Evolutionary conservation across 352 stramenopile species (phyloP).

Genomic region (Pythium coloratum): DNA sequence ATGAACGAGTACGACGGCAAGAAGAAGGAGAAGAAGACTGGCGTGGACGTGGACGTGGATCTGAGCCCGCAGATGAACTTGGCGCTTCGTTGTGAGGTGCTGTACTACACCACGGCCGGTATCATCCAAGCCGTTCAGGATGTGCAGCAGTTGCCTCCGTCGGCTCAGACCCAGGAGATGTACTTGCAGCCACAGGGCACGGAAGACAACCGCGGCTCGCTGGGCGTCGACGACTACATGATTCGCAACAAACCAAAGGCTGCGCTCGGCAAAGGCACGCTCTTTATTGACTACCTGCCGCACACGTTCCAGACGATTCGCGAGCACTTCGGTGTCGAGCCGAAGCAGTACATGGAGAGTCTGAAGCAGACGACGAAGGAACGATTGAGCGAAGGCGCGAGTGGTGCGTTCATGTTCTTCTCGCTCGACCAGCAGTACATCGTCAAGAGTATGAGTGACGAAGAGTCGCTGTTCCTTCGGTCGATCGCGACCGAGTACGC

Average conservation of each 20-base stretch:
- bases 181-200: constrained; percentile 78
- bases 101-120: constrained; percentile 87
- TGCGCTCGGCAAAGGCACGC: constrained; percentile 69
- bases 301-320: constrained; percentile 87
- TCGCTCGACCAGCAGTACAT: constrained; percentile 87
- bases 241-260: constrained; percentile 76
- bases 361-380: constrained; percentile 85
- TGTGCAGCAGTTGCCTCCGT: constrained; percentile 62
- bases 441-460: constrained; percentile 90
- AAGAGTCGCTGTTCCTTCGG: constrained; percentile 79
- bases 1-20: constrained; percentile 83
- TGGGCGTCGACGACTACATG: constrained; percentile 85
- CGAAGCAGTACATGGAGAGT: constrained; percentile 82
- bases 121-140: constrained; percentile 87
- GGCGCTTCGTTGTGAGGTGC: constrained; percentile 78
- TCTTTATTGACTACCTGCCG: constrained; percentile 87
- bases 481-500: constrained; percentile 81
- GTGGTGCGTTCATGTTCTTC: constrained; percentile 90
- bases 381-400: constrained; percentile 82
- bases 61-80: constrained; percentile 86
- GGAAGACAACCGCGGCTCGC: constrained; percentile 72
- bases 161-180: constrained; percentile 73
- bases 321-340: constrained; percentile 82
- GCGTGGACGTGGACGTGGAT: constrained; percentile 85
- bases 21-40: constrained; percentile 46